Conservation (phyloP, 345 rosid species). For the Camelina sativa region DNA sequence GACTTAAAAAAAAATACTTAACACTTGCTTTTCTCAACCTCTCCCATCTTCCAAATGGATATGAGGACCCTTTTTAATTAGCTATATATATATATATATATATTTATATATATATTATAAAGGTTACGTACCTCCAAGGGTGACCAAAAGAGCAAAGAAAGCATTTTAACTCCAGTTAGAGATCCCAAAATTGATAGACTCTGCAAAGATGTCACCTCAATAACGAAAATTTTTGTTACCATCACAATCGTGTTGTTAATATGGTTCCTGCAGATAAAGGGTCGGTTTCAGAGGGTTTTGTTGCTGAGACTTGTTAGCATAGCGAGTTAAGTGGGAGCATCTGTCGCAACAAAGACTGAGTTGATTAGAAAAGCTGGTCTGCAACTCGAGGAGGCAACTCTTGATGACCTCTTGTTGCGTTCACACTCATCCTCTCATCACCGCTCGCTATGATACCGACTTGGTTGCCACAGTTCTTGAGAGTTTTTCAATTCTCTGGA, state of each 20-base stretch:
- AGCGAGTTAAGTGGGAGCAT: conserved; percentile 67
- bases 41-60: too few relatives aligned
- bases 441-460: conserved; percentile 61
- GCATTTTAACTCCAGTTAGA: not conserved
- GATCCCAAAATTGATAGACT: not conserved
- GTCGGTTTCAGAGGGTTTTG: conserved; percentile 82
- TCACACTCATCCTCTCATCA: conserved; percentile 54
- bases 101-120: too few relatives aligned
- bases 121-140: conserved; percentile 4
- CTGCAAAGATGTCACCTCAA: too few relatives aligned
- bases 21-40: too few relatives aligned
- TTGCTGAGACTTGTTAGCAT: conserved; percentile 82
- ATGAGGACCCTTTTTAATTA: too few relatives aligned
- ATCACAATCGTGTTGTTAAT: conserved; percentile 56
- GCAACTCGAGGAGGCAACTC: conserved; percentile 81
- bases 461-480: conserved; percentile 69
- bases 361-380: conserved; percentile 72
- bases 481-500: conserved; percentile 69
- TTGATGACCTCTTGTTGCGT: conserved; percentile 68
- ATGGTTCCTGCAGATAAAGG: conserved; percentile 86
- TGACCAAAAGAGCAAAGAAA: conserved; percentile 3
- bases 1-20: too few relatives aligned
- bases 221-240: too few relatives aligned
- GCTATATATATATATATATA: too few relatives aligned
- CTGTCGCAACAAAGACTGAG: conserved; percentile 72